Percentiles rank a stretch among this genome's conserved stretches.
phyloP scores from a whole-genome alignment of 106 monocot genomes.

The Hemerocallis citrina region DNA sequence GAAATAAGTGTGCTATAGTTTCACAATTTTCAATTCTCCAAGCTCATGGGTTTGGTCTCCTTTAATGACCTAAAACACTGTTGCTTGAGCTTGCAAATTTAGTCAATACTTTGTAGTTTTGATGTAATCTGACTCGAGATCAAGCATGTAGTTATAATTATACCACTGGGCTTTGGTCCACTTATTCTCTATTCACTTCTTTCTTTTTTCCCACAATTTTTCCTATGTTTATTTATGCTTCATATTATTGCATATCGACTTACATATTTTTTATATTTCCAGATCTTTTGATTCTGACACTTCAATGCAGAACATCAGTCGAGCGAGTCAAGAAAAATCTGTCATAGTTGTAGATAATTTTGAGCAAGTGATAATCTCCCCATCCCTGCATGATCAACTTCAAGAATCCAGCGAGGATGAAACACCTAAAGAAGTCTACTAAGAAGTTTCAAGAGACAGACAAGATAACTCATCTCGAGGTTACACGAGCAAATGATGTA shows the following conservation, averaged over 20 bases:
- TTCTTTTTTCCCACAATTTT: no score
- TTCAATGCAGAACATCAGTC: conserved; percentile 34
- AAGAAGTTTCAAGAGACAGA: conserved; percentile 20
- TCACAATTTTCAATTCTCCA: neutral
- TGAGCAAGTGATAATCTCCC: conserved; percentile 6
- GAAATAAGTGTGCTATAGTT: neutral
- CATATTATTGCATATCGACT: neutral
- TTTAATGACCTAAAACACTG: neutral
- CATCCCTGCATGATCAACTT: neutral
- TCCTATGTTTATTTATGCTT: no score
- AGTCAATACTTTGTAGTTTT: neutral
- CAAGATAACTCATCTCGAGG: conserved; percentile 2
- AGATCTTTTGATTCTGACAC: conserved; percentile 16
- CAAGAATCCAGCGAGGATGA: conserved; percentile 5
- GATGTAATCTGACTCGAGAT: neutral
- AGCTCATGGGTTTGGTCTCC: neutral
- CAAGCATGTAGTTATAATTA: neutral
- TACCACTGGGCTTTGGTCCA: no score
- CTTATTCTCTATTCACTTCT: no score
- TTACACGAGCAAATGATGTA: neutral
- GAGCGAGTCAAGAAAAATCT: conserved; percentile 25
- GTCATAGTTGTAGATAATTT: conserved; percentile 17
- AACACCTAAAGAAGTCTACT: conserved; percentile 5
- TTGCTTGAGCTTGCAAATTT: neutral
- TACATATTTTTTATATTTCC: conserved; percentile 2